A percentile compares a stretch with the other conserved stretches of the same genome.
phyloP scores from a whole-genome alignment of 1,284 basidiomycete genomes.

The Rhizoctonia solani region DNA sequence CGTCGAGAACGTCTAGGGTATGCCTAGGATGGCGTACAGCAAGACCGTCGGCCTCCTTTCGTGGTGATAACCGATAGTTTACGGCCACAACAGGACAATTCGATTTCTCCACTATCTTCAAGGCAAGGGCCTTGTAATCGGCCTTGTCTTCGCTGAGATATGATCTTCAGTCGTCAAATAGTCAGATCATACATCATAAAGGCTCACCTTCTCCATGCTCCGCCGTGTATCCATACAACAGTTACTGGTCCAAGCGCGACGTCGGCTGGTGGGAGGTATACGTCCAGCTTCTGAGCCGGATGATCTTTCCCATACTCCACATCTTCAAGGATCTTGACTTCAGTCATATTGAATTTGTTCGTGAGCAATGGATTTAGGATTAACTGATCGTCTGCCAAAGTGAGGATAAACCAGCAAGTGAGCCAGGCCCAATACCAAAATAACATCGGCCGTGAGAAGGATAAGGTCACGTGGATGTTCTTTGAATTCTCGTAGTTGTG shows the following conservation, averaged over 20 bases:
- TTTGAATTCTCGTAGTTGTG: no score
- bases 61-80: constrained; percentile 69
- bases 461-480: constrained; percentile 4
- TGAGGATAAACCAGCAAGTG: constrained; percentile 1
- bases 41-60: constrained; percentile 45
- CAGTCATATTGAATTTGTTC: not conserved
- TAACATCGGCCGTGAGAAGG: constrained; percentile 23
- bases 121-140: constrained; percentile 59
- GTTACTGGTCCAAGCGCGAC: not conserved
- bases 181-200: not conserved
- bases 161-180: not conserved
- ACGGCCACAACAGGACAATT: constrained; percentile 64
- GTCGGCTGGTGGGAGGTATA: constrained; percentile 41
- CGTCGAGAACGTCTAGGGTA: constrained; percentile 62
- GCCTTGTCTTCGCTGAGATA: constrained; percentile 67
- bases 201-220: constrained; percentile 74
- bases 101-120: constrained; percentile 54
- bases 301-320: constrained; percentile 35
- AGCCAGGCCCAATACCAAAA: not conserved
- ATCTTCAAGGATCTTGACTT: constrained; percentile 9
- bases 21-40: constrained; percentile 68
- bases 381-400: constrained; percentile 7
- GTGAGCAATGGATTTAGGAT: not conserved
- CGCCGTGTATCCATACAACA: constrained; percentile 72
- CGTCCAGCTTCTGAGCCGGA: constrained; percentile 40